phyloP scores from a whole-genome alignment of 2,329 filamentous ascomycete genomes.

The Colletotrichum kahawae region DNA sequence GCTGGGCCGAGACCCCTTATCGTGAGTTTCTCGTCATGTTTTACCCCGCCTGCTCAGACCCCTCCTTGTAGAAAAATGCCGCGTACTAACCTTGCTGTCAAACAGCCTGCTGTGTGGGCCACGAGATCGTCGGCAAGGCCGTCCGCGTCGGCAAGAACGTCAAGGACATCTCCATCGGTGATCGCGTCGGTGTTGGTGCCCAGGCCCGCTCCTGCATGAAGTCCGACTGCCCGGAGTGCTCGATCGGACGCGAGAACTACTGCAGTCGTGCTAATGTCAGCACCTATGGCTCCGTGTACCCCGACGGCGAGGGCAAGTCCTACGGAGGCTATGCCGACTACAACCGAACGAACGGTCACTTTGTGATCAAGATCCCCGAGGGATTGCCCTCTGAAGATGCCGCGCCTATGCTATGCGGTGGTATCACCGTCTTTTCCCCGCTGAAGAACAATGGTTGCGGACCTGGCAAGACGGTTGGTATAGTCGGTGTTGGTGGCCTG shows the following conservation, averaged over 20 bases:
- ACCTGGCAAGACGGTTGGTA: conserved; percentile 69
- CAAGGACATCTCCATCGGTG: conserved; percentile 59
- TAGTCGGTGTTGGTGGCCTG: conserved; percentile 71
- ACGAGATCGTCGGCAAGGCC: conserved; percentile 68
- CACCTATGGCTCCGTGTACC: conserved; percentile 59
- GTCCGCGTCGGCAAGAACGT: conserved; percentile 57
- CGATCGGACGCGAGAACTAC: conserved; percentile 45
- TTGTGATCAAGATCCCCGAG: conserved; percentile 54
- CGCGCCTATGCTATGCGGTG: conserved; percentile 74
- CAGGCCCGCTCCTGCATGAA: conserved; percentile 60
- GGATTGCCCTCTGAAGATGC: conserved; percentile 43
- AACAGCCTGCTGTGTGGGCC: conserved; percentile 60
- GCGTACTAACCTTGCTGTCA: background rate
- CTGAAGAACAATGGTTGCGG: conserved; percentile 67
- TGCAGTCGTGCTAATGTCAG: conserved; percentile 43
- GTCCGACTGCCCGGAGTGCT: conserved; percentile 47
- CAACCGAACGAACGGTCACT: conserved; percentile 43
- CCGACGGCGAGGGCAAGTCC: conserved; percentile 57
- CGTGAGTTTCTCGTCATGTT: conserved; percentile 31
- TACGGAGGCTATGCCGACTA: conserved; percentile 58
- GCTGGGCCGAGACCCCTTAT: conserved; percentile 50
- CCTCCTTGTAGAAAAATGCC: background rate
- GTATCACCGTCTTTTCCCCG: conserved; percentile 71
- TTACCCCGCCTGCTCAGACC: conserved; percentile 1
- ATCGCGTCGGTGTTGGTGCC: conserved; percentile 68